A percentile compares a stretch with the other conserved stretches of the same genome.
Conservation (phyloP, 495 filamentous ascomycete species). For the Talaromyces liani region DNA sequence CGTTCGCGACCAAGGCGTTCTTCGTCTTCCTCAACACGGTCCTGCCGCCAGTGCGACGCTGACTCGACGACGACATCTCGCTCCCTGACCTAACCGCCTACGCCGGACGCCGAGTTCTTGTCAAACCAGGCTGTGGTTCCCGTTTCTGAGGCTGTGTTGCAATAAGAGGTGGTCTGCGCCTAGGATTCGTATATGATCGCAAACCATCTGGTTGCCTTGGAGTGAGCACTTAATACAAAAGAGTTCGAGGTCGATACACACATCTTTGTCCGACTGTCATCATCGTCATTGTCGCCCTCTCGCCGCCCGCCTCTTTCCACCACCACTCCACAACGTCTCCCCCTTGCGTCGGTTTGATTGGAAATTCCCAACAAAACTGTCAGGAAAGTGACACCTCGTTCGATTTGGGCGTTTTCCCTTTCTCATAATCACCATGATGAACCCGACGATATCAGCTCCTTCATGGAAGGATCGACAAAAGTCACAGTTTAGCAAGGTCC, state of each 20-base stretch:
- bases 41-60: constrained; percentile 1
- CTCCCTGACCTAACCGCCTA: not conserved
- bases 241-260: not conserved
- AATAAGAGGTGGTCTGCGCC: not conserved
- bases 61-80: not conserved
- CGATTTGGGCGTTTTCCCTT: not conserved
- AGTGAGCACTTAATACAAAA: not conserved
- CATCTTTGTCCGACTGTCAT: not conserved
- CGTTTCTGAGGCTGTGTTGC: constrained; percentile 1
- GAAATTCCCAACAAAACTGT: not conserved
- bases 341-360: not conserved
- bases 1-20: not conserved
- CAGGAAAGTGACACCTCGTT: not conserved
- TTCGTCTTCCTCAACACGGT: constrained; percentile 2
- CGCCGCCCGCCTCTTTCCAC: constrained; percentile 3
- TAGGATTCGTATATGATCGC: not conserved
- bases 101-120: not conserved
- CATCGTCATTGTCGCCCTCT: not conserved
- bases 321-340: not conserved
- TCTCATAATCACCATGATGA: constrained; percentile 4
- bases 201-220: not conserved
- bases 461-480: constrained; percentile 46
- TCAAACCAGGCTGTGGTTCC: constrained; percentile 3
- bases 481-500: constrained; percentile 40
- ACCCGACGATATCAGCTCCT: constrained; percentile 22